Evolutionary conservation across 306 rosid species (phyloP), one percentile per base, ranked within the genome.

Genomic region (Cucumis melo): DNA sequence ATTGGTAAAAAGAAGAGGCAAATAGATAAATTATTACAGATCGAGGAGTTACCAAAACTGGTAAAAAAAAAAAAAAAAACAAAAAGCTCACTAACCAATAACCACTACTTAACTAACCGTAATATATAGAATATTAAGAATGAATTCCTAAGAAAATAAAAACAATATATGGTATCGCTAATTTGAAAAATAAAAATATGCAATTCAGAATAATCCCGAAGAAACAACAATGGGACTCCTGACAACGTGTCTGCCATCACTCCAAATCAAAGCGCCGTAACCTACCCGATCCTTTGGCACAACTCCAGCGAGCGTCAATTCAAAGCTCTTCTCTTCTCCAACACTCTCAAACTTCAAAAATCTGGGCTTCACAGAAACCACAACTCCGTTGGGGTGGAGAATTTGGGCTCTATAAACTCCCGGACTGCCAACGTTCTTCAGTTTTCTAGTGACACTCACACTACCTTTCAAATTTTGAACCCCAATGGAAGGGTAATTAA

Each of bases 401-500:
- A 89, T 46, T 0, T 46, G 77, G 11, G 84, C 91, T 3, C 4
- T 59, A 56, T 90, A 90, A 34, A 83, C 81, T 23, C 85, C 92
- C 0, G 92, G 85, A 21, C 83, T 0, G 14, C 93, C 92, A 16
- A 92, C 97, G 75, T 92, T 92, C 79, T 81, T 90, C 81, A 92
- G n/a, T 46, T 44, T 87, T 20, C 98, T 57, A 0, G 81, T 81
- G 27, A 90, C 73, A 7, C 80, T 83, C 17, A 83, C 87, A 17
- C 82, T 74, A 2, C 82, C 84, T 7, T 66, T 44, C 16, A 88
- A 80, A 29, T 68, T n/a, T 2, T 92, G 89, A 39, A 89, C 81
- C 27, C 87, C 55, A 1, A 92, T 78, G n/a, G 96, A 42, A 36
- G 98, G 96, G 81, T 90, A 90, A 85, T 92, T 92, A 81, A 88